Evolutionary conservation across 768 basidiomycete genomes (phyloP).

Genomic region (Hygrophorus russula): DNA sequence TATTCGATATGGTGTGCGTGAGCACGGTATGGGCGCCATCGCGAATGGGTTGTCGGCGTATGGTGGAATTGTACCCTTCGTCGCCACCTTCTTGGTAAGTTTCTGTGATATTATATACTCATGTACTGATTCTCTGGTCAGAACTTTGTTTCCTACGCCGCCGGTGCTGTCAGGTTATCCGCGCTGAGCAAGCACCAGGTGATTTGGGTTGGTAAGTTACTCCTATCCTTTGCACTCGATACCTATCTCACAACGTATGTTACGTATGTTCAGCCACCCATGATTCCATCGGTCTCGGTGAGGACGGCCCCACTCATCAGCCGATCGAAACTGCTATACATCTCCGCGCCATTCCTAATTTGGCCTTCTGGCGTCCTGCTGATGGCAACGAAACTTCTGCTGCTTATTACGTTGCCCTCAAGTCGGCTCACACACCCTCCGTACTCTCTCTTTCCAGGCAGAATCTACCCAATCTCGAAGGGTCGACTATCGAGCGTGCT

Average conservation of each 20-base stretch:
- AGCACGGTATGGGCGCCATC: conserved; percentile 95
- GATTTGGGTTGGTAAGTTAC: conserved; percentile 77
- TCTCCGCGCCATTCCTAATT: conserved; percentile 83
- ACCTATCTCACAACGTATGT: background rate
- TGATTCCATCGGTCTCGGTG: conserved; percentile 86
- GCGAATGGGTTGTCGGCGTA: conserved; percentile 87
- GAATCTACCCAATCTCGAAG: conserved; percentile 65
- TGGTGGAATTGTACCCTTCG: conserved; percentile 84
- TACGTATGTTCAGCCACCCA: conserved; percentile 62
- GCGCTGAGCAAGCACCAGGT: conserved; percentile 85
- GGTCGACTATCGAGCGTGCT: conserved; percentile 78
- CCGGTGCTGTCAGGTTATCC: conserved; percentile 85
- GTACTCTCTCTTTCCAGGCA: conserved; percentile 66
- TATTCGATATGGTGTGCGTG: conserved; percentile 93
- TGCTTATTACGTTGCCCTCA: conserved; percentile 72
- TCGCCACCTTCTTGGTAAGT: conserved; percentile 81
- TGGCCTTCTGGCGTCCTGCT: conserved; percentile 87
- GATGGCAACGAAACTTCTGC: conserved; percentile 98
- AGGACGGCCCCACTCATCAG: conserved; percentile 95
- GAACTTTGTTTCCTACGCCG: conserved; percentile 93
- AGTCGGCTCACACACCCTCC: conserved; percentile 40
- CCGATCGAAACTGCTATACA: conserved; percentile 84
- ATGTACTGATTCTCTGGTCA: conserved; percentile 17
- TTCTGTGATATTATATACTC: background rate
- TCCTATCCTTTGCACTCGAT: background rate